Evolutionary conservation across 768 basidiomycete species (phyloP).

Genomic region (Kwoniella heveanensis): DNA sequence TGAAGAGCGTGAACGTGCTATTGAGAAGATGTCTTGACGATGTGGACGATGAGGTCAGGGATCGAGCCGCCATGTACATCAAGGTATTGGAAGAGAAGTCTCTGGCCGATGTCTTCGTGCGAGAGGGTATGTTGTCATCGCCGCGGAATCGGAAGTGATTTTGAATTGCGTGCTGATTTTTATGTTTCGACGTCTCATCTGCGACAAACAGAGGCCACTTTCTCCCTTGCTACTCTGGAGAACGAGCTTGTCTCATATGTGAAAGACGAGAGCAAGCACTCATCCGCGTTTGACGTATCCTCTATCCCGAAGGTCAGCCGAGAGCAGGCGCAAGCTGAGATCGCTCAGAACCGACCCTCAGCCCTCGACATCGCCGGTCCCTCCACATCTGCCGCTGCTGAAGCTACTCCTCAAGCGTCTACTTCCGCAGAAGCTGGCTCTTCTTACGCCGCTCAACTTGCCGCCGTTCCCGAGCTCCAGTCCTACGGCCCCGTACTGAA

Average conservation of each 20-base stretch:
- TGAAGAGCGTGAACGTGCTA: constrained; percentile 83
- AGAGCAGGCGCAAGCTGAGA: constrained; percentile 83
- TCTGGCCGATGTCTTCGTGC: constrained; percentile 82
- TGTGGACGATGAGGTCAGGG: constrained; percentile 97
- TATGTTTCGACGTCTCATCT: not conserved
- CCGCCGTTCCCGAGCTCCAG: constrained; percentile 81
- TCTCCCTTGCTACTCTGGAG: constrained; percentile 86
- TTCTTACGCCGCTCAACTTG: constrained; percentile 79
- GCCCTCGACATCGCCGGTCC: constrained; percentile 75
- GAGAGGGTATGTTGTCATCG: constrained; percentile 69
- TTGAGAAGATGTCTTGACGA: constrained; percentile 94
- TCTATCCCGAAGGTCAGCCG: constrained; percentile 92
- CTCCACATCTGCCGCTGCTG: constrained; percentile 63
- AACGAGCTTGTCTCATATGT: constrained; percentile 91
- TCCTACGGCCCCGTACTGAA: constrained; percentile 83
- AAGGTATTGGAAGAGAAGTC: constrained; percentile 75
- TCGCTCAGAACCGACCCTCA: constrained; percentile 74
- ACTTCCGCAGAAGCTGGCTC: constrained; percentile 82
- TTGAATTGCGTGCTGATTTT: too few species aligned
- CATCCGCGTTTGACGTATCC: constrained; percentile 78
- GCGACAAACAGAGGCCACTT: constrained; percentile 76
- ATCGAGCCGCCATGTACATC: constrained; percentile 93
- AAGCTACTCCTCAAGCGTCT: constrained; percentile 60
- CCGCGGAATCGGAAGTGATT: too few species aligned
- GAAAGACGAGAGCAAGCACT: constrained; percentile 71